Base-by-base conservation (phyloP, 1,284 basidiomycete genomes). In the Papiliotrema flavescens region DNA sequence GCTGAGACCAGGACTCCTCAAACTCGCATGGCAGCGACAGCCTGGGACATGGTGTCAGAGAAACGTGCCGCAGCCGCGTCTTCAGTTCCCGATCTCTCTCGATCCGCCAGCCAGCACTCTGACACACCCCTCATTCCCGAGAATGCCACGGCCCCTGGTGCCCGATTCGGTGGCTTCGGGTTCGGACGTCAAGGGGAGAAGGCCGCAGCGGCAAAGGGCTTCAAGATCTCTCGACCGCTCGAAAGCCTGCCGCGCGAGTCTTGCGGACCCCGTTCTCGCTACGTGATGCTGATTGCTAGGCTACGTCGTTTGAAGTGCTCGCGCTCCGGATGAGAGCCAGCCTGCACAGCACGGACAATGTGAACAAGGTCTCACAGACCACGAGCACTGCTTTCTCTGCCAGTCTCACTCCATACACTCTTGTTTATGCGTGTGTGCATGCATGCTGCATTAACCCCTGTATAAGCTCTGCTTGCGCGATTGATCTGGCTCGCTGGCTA, bases 181-280 rank as follows among this genome's bases (percentile, higher is more conserved):
- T 91, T 90, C 57, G 89, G 88, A 20, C 79, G 84, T 49, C 84
- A 88, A 70, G 87, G 81, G 14, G 85, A 88, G 77, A 87, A 85
- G 75, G 79, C 79, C n/a, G 87, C 86, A 9, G 83, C 79, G 7
- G 70, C 83, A 40, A 81, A 80, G 67, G 86, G 85, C 78, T 60
- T 53, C 71, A 69, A 67, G 55, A 73, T 73, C 49, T 68, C 64
- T 46, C 52, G 57, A 49, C 72, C 72, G 20, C 35, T 66, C 32
- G 72, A 73, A 49, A 66, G 53, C 32, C 54, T 74, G 19, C 72
- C 72, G 39, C 53, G 72, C 71, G 49, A 68, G 72, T 66, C 3
- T 14, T 19, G n/a, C 11, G 24, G 14, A 46, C 20, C 8, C 26
- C 35, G 35, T 49, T 23, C n/a, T 15, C 13, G n/a, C 51, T 47